Conservation (phyloP, 2,329 filamentous ascomycete species). For the Claviceps capensis region DNA sequence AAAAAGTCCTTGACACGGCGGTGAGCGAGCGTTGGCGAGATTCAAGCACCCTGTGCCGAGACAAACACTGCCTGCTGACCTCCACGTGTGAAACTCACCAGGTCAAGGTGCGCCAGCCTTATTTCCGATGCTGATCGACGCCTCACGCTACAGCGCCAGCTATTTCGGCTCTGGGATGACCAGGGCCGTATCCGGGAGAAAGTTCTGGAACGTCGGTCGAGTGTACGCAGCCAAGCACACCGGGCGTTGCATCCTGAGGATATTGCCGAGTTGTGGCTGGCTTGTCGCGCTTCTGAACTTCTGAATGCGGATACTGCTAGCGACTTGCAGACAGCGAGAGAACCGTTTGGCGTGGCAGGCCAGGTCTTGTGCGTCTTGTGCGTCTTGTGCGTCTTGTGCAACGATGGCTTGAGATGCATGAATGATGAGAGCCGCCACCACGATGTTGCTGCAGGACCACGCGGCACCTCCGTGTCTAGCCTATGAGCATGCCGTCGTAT, state of each 20-base stretch:
- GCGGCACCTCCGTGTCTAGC: not conserved
- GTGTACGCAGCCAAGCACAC: not conserved
- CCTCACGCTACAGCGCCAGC: not conserved
- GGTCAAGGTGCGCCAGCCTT: constrained; percentile 1
- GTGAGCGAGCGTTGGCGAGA: constrained; percentile 3
- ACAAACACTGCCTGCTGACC: not conserved
- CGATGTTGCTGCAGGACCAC: constrained; percentile 3
- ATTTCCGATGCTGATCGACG: not conserved
- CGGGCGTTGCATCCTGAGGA: not conserved
- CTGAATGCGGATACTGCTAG: constrained; percentile 5
- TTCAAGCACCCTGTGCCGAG: not conserved
- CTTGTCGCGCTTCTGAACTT: constrained; percentile 3
- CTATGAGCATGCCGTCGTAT: constrained; percentile 1
- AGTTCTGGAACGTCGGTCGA: constrained; percentile 2
- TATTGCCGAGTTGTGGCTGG: not conserved
- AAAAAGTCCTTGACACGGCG: not conserved
- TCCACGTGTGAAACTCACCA: not conserved
- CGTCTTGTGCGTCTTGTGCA: constrained; percentile 2
- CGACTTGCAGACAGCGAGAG: constrained; percentile 4
- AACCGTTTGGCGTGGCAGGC: constrained; percentile 3
- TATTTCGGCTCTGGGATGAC: not conserved
- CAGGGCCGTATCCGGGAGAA: not conserved
- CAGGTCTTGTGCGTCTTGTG: constrained; percentile 1
- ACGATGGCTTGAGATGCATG: not conserved
- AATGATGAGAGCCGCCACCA: not conserved